A percentile compares a stretch with the other conserved stretches of the same genome.
Evolutionary conservation across 2,329 filamentous ascomycete genomes (phyloP).

Genomic region (Beauveria bassiana): DNA sequence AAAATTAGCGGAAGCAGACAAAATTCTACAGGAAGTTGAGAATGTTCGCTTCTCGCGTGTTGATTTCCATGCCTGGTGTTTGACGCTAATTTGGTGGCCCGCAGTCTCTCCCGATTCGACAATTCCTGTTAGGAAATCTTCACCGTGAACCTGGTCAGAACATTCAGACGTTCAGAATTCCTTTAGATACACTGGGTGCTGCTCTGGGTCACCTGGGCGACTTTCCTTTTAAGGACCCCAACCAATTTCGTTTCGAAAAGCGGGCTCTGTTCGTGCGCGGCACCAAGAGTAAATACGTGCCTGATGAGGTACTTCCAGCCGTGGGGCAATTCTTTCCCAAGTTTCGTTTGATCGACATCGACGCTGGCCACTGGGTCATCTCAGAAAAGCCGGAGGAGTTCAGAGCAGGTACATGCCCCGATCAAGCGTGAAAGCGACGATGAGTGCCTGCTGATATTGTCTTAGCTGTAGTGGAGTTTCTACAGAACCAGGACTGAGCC

Average conservation of each 20-base stretch:
- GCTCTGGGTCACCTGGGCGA: slow-evolving; percentile 71
- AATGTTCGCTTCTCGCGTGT: slow-evolving; percentile 33
- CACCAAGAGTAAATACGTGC: slow-evolving; percentile 68
- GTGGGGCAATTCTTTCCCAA: slow-evolving; percentile 76
- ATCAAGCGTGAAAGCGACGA: background rate
- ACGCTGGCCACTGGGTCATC: slow-evolving; percentile 81
- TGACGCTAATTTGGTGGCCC: background rate
- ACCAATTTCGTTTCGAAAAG: slow-evolving; percentile 61
- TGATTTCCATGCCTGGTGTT: background rate
- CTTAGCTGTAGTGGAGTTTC: slow-evolving; percentile 56
- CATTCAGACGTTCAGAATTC: slow-evolving; percentile 68
- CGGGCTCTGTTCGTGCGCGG: slow-evolving; percentile 76
- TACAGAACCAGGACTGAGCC: slow-evolving; percentile 40
- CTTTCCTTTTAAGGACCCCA: slow-evolving; percentile 76
- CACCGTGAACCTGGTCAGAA: slow-evolving; percentile 44
- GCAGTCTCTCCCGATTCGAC: slow-evolving; percentile 66
- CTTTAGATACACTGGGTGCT: slow-evolving; percentile 60
- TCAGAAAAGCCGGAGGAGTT: slow-evolving; percentile 82
- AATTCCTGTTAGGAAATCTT: slow-evolving; percentile 88
- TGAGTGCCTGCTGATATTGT: slow-evolving; percentile 1
- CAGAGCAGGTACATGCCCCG: slow-evolving; percentile 48
- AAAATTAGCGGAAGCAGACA: slow-evolving; percentile 70
- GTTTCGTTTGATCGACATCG: slow-evolving; percentile 65
- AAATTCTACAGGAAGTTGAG: slow-evolving; percentile 69
- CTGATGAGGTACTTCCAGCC: slow-evolving; percentile 71